Conservation (phyloP, 306 rosid genomes). For the Morella rubra region DNA sequence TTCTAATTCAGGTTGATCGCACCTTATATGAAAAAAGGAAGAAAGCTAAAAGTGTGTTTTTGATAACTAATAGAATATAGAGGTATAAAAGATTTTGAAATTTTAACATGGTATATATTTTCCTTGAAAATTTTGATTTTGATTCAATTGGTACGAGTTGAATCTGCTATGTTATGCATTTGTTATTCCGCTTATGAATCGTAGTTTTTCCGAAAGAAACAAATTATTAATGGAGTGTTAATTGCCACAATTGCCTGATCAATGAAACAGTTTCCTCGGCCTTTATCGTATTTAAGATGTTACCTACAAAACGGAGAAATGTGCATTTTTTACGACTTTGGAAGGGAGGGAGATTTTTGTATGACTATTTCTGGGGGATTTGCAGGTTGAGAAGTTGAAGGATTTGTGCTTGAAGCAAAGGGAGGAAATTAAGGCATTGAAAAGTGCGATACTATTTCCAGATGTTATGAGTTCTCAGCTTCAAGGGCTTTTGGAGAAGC, state of each 20-base stretch:
- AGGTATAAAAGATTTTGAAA: neutral
- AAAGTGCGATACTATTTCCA: constrained; percentile 77
- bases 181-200: too few species aligned
- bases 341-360: too few species aligned
- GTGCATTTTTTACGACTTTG: neutral
- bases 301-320: neutral
- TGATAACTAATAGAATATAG: neutral
- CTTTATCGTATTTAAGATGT: too few species aligned
- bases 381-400: constrained; percentile 88
- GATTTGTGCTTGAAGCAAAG: constrained; percentile 92
- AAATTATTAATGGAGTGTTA: neutral
- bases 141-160: neutral
- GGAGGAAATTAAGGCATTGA: constrained; percentile 88
- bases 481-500: constrained; percentile 72
- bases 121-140: neutral
- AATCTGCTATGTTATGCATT: neutral
- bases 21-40: neutral
- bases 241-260: neutral
- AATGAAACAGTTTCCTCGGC: neutral
- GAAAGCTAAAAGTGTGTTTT: neutral
- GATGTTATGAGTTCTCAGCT: constrained; percentile 80
- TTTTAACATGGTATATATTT: neutral
- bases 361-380: constrained; percentile 14
- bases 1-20: neutral
- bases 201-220: neutral